These are phyloP conservation scores for Solanum chaucha DNA, from an alignment of 257 asterid species.

Conservation along the genomic window DNA sequence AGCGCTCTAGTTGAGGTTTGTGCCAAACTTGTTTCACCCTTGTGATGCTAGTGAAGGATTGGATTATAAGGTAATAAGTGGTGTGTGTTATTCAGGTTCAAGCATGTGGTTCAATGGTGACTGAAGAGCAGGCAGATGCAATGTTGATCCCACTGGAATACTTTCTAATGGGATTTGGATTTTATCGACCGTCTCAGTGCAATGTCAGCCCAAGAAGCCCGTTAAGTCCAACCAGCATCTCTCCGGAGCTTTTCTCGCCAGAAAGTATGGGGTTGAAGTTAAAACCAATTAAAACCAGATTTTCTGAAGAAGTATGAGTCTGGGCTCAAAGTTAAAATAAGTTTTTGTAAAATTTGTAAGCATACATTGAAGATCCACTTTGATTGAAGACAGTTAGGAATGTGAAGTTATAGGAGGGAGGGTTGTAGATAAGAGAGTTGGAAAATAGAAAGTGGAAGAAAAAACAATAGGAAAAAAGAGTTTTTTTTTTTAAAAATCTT, in stretches of 20 bases:
- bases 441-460: constrained; percentile 15
- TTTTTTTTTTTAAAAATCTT: background rate
- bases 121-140: constrained; percentile 66
- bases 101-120: constrained; percentile 59
- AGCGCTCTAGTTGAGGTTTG: constrained; percentile 60
- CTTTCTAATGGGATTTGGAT: constrained; percentile 54
- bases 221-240: constrained; percentile 49
- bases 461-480: background rate
- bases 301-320: constrained; percentile 11
- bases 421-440: constrained; percentile 21
- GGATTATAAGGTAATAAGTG: background rate
- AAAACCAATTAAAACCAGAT: constrained; percentile 50
- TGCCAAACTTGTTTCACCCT: background rate
- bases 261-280: constrained; percentile 72
- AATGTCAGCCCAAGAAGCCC: constrained; percentile 66
- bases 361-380: background rate
- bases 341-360: constrained; percentile 7
- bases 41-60: background rate
- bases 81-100: constrained; percentile 31
- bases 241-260: constrained; percentile 65
- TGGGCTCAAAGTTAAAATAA: background rate
- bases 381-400: background rate
- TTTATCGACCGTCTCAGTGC: constrained; percentile 37
- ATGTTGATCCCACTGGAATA: constrained; percentile 56
- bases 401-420: background rate